Percentiles rank a stretch among this genome's conserved stretches.
Conservation (phyloP, 2,329 filamentous ascomycete species). For the Elsinoe arachidis region DNA sequence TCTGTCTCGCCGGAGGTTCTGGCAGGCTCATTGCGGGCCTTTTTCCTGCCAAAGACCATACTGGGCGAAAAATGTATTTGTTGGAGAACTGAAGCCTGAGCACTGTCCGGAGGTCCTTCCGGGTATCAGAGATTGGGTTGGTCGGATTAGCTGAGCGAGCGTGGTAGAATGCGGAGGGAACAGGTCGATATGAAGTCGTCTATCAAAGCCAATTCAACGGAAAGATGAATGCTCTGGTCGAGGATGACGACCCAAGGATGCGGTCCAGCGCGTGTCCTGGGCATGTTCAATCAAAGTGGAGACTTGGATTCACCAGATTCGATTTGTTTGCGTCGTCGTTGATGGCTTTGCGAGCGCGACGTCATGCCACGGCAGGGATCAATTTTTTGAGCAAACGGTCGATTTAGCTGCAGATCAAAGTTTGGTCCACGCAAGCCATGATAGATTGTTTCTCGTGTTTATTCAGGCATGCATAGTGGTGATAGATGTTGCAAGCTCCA, state of each 20-base stretch:
- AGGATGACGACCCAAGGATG: background rate
- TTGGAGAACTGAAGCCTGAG: too few species aligned
- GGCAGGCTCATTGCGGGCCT: background rate
- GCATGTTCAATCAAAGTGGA: background rate
- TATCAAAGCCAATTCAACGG: conserved; percentile 3
- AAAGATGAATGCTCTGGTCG: background rate
- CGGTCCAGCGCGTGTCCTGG: background rate
- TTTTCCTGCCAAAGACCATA: conserved; percentile 5
- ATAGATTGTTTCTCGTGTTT: background rate
- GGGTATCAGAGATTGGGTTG: background rate
- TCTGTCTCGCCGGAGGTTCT: conserved; percentile 6
- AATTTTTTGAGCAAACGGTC: background rate
- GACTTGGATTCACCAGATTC: background rate
- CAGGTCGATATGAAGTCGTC: background rate
- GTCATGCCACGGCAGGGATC: background rate
- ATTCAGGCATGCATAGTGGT: too few species aligned
- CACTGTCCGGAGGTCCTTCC: background rate
- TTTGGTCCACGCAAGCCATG: background rate
- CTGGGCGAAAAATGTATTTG: background rate
- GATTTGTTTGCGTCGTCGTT: background rate
- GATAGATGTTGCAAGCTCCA: too few species aligned
- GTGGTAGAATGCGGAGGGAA: background rate
- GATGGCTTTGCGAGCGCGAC: background rate
- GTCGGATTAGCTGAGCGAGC: background rate
- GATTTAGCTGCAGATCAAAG: background rate